Conservation (phyloP, 257 asterid genomes). For the Penstemon barbatus region DNA sequence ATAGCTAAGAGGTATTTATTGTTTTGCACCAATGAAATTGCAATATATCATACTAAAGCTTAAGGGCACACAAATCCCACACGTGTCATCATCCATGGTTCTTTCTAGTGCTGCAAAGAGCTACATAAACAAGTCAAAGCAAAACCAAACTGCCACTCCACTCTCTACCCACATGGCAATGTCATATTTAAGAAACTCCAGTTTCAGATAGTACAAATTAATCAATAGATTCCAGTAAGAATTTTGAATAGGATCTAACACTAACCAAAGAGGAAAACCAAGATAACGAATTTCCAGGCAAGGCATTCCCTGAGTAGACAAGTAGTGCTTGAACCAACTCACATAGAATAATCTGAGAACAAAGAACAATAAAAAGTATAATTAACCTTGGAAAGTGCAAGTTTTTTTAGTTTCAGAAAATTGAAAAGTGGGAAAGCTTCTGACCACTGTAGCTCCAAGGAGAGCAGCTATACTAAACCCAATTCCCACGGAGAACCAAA, state of each 20-base stretch:
- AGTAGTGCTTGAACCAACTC: slow-evolving; percentile 47
- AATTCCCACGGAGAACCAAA: slow-evolving; percentile 79
- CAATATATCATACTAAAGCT: not conserved
- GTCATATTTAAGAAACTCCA: not conserved
- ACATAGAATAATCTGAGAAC: slow-evolving; percentile 57
- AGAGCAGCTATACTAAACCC: slow-evolving; percentile 72
- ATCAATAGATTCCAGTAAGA: too few species aligned
- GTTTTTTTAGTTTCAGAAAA: not conserved
- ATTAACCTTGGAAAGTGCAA: not conserved
- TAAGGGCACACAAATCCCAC: not conserved
- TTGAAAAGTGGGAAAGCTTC: slow-evolving; percentile 13
- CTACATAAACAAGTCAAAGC: not conserved
- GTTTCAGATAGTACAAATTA: too few species aligned
- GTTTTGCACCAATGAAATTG: not conserved
- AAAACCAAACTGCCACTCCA: not conserved
- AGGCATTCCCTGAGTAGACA: slow-evolving; percentile 37
- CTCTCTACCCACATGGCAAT: not conserved
- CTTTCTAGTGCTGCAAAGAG: not conserved
- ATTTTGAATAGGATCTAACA: not conserved
- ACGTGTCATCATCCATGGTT: not conserved
- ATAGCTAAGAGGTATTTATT: not conserved
- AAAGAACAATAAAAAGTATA: not conserved
- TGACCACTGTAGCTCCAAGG: slow-evolving; percentile 57
- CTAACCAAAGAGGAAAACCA: slow-evolving; percentile 61
- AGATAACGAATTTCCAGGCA: slow-evolving; percentile 35